Conservation (phyloP, 192 early-diverging fungal genomes). For the Pilobolus umbonatus region DNA sequence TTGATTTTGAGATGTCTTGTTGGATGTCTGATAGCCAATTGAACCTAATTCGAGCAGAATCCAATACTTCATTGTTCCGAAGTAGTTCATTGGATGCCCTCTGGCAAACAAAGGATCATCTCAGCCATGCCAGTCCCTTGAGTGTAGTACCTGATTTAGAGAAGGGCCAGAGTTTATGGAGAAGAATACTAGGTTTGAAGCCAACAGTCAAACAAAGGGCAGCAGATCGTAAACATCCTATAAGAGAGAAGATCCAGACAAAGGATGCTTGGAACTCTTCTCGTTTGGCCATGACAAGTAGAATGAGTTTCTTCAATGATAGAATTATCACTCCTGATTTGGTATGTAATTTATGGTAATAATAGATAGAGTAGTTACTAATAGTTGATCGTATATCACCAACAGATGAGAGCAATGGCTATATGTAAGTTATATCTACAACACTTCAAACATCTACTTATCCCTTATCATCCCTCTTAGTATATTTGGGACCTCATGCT, state of each 20-base stretch:
- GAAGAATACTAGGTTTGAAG: conserved; percentile 20
- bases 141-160: conserved; percentile 41
- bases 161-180: conserved; percentile 35
- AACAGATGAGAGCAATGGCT: conserved; percentile 57
- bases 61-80: conserved; percentile 27
- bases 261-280: conserved; percentile 35
- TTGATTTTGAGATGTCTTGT: conserved; percentile 87
- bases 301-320: conserved; percentile 83
- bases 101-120: conserved; percentile 54
- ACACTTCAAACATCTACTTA: not conserved
- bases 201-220: conserved; percentile 9
- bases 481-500: conserved; percentile 84
- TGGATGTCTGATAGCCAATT: conserved; percentile 79
- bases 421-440: conserved; percentile 30
- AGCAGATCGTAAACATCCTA: not conserved
- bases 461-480: conserved; percentile 31
- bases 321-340: conserved; percentile 76
- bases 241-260: not conserved
- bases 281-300: conserved; percentile 68
- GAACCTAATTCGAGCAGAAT: conserved; percentile 59
- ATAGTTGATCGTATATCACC: not conserved
- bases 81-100: conserved; percentile 19
- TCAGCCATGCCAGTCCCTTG: conserved; percentile 66
- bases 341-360: conserved; percentile 31
- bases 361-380: not conserved